Evolutionary conservation across 2,329 filamentous ascomycete genomes (phyloP).

Genomic region (Colletotrichum chrysophilum): DNA sequence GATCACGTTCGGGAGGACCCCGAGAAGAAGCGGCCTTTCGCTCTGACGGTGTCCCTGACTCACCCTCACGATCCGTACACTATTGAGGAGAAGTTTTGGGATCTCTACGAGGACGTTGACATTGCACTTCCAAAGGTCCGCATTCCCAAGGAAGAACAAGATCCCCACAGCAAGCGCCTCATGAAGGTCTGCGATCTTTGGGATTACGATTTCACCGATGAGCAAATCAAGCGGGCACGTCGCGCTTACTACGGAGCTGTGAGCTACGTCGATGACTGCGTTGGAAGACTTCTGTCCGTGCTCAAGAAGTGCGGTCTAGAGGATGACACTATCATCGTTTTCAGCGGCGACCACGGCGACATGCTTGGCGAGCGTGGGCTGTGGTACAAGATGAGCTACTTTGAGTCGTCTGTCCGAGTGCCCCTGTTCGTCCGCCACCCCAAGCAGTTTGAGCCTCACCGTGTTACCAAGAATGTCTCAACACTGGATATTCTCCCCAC

Average conservation of each 20-base stretch:
- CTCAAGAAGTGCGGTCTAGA: conserved; percentile 81
- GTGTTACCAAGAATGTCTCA: conserved; percentile 83
- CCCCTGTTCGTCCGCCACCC: conserved; percentile 87
- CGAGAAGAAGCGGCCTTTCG: conserved; percentile 76
- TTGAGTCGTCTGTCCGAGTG: conserved; percentile 88
- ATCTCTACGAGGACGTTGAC: conserved; percentile 86
- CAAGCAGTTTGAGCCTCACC: conserved; percentile 74
- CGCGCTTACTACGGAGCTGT: conserved; percentile 93
- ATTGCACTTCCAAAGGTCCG: conserved; percentile 81
- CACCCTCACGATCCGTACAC: conserved; percentile 96
- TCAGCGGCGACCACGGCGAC: conserved; percentile 92
- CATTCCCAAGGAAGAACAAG: conserved; percentile 81
- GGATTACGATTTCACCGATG: conserved; percentile 82
- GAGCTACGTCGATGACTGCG: conserved; percentile 92
- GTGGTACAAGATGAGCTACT: conserved; percentile 99
- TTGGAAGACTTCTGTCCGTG: conserved; percentile 80
- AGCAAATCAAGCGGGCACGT: conserved; percentile 84
- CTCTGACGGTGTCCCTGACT: conserved; percentile 87
- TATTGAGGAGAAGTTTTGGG: conserved; percentile 93
- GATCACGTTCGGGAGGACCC: conserved; percentile 85
- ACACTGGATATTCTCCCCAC: conserved; percentile 91
- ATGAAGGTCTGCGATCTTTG: conserved; percentile 87
- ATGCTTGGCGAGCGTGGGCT: conserved; percentile 93
- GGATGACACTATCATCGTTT: conserved; percentile 88
- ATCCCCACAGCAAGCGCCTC: conserved; percentile 85